Evolutionary conservation across 169 alveolate genomes (phyloP).

Genomic region (Eimeria maxima): DNA sequence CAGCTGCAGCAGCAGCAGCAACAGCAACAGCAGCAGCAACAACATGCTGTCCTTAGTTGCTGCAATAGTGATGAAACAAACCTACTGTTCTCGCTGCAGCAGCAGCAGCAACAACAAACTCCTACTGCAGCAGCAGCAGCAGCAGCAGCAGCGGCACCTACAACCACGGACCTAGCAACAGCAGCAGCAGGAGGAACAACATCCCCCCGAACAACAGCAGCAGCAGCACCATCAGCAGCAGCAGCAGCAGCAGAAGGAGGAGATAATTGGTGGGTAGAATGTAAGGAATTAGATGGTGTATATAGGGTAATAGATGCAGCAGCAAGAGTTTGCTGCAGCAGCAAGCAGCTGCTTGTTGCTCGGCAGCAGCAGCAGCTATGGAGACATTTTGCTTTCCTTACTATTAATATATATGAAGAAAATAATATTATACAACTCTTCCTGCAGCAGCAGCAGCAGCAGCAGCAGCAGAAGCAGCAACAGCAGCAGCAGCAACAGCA

Average conservation of each 20-base stretch:
- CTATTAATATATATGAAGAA: not conserved
- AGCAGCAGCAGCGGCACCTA: too few relatives aligned
- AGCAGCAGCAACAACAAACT: not conserved
- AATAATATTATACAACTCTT: constrained; percentile 11
- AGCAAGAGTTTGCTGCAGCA: constrained; percentile 47
- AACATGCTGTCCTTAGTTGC: not conserved
- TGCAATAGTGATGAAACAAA: too few relatives aligned
- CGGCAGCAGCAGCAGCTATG: constrained; percentile 60
- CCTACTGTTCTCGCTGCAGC: not conserved
- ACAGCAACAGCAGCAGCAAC: too few relatives aligned
- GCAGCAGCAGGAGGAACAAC: too few relatives aligned
- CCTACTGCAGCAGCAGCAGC: too few relatives aligned
- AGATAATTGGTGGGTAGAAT: constrained; percentile 29
- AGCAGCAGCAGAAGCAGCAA: not conserved
- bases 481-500: too few relatives aligned
- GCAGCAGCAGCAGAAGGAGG: too few relatives aligned
- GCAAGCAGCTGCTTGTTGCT: constrained; percentile 1
- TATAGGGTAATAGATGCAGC: not conserved
- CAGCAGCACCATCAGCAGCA: too few relatives aligned
- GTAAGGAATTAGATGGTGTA: not conserved
- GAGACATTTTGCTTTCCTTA: not conserved
- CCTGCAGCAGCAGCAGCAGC: constrained; percentile 40
- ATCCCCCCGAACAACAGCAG: too few relatives aligned
- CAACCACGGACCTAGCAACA: too few relatives aligned
- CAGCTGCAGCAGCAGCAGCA: too few relatives aligned